A percentile compares a stretch with the other conserved stretches of the same genome.
These are phyloP conservation scores for Apiospora pterosperma DNA, from an alignment of 2,329 filamentous ascomycete species.

Conservation along the genomic window DNA sequence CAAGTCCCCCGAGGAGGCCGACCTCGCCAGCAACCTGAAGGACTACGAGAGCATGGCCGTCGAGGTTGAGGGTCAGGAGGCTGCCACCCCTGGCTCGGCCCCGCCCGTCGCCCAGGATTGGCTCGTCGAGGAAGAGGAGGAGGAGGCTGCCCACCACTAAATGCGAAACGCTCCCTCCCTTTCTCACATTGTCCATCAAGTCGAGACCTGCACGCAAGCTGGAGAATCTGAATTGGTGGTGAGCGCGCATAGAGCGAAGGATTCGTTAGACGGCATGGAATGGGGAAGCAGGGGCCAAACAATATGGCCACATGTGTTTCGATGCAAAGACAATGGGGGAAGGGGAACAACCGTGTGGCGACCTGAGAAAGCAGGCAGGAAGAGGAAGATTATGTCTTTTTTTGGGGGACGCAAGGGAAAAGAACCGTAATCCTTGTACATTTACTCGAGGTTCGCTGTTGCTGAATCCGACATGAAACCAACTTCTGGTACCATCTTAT, in stretches of 20 bases:
- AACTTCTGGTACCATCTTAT: conserved; percentile 12
- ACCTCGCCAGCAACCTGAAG: conserved; percentile 87
- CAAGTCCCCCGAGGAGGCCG: conserved; percentile 86
- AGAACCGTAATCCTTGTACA: conserved; percentile 37
- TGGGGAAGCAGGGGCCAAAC: not conserved
- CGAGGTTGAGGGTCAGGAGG: conserved; percentile 85
- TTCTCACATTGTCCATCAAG: not conserved
- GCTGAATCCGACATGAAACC: conserved; percentile 23
- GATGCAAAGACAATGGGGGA: not conserved
- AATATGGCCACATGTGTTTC: not conserved
- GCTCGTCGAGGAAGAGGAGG: conserved; percentile 77
- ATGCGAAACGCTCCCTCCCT: conserved; percentile 2
- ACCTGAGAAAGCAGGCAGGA: not conserved
- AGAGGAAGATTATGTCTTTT: not conserved
- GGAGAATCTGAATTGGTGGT: not conserved
- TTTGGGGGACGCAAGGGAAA: conserved; percentile 4
- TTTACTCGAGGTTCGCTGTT: conserved; percentile 28
- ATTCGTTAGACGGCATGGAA: not conserved
- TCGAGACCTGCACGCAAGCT: not conserved
- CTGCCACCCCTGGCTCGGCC: conserved; percentile 54
- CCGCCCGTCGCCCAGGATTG: conserved; percentile 63
- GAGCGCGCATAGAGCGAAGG: not conserved
- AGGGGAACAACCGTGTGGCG: not conserved
- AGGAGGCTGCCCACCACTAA: conserved; percentile 53
- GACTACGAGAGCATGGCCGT: conserved; percentile 93